Base-by-base conservation (phyloP, 2,329 filamentous ascomycete species). In the Phialemoniopsis sp. region DNA sequence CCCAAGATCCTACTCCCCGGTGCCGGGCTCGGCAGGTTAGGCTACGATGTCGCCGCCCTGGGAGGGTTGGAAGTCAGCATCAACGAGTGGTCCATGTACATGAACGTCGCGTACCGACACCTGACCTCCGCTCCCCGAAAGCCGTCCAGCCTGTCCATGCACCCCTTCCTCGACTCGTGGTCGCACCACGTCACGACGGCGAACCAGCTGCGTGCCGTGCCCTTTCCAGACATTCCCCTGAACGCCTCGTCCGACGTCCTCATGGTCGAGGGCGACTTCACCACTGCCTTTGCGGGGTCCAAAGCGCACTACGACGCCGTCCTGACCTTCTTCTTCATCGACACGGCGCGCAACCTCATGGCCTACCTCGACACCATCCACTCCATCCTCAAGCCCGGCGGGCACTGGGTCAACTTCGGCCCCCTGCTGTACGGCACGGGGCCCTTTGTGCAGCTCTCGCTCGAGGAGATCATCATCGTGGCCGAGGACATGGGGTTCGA, bases 311-410 rank as follows among this genome's bases (percentile, higher is more conserved):
- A 64, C 50, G 74, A 80, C 38, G 59, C 67, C 1, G 54, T 80
- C 0, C 53, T 78, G 0, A 78, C 76, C 0, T 67, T 78, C 32
- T 80, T 79, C 56, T 80, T 80, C 55, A 78, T 80, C 46, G 76
- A 80, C 48, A 80, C 76, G 0, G 76, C 76, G 0, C 65, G 73
- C 1, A 80, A 80, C 39, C 52, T 78, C 2, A 62, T 78, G 51
- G 57, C 50, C 1, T 80, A 80, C 43, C 59, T 80, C 6, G 72
- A 79, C 29, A 76, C 67, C 0, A 78, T 78, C 32, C 60, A 70
- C 36, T 53, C 52, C 0, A 47, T 75, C 0, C 59, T 80, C 3
- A 64, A 58, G 32, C 50, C 54, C 0, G 73, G 72, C 1, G 76
- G 75, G 0, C 52, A 61, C 29, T 79, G 76, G 76, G 55, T 80